Percentiles rank a stretch among this genome's conserved stretches.
Evolutionary conservation across 768 basidiomycete genomes (phyloP).

Genomic region (Tephrocybe sp.): DNA sequence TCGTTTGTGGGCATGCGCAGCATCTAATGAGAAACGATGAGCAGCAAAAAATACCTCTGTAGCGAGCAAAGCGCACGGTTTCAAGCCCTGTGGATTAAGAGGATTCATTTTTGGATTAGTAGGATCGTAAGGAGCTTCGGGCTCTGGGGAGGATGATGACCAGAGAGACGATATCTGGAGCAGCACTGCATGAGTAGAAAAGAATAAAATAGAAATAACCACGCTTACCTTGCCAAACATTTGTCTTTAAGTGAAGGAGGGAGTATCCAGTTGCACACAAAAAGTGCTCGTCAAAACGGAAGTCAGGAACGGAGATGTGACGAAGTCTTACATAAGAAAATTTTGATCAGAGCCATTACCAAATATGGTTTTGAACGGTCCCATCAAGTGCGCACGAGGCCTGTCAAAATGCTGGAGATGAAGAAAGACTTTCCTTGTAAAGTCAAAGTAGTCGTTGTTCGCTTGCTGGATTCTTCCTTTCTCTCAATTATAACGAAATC

Average conservation of each 20-base stretch:
- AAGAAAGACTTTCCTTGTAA: background rate
- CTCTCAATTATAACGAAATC: too few species aligned
- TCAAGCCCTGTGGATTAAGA: slow-evolving; percentile 90
- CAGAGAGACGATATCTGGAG: slow-evolving; percentile 55
- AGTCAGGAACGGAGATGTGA: background rate
- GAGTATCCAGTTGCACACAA: background rate
- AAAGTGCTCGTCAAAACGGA: background rate
- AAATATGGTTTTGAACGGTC: too few species aligned
- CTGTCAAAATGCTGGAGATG: background rate
- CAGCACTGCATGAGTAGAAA: background rate
- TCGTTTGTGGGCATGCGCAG: slow-evolving; percentile 94
- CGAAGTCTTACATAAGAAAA: too few species aligned
- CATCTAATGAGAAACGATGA: slow-evolving; percentile 53
- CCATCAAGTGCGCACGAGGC: too few species aligned
- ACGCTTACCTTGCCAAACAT: slow-evolving; percentile 42
- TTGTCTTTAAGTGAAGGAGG: slow-evolving; percentile 13
- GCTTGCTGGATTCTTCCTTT: background rate
- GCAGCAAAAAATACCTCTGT: background rate
- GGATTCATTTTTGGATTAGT: slow-evolving; percentile 83
- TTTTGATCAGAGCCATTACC: too few species aligned
- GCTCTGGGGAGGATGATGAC: slow-evolving; percentile 32
- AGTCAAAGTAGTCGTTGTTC: background rate
- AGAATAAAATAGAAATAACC: background rate
- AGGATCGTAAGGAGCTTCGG: slow-evolving; percentile 56
- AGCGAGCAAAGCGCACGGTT: slow-evolving; percentile 64